Evolutionary conservation across 1,139 yeast genomes (phyloP).

Genomic region (Kurtzmaniella natalensis): DNA sequence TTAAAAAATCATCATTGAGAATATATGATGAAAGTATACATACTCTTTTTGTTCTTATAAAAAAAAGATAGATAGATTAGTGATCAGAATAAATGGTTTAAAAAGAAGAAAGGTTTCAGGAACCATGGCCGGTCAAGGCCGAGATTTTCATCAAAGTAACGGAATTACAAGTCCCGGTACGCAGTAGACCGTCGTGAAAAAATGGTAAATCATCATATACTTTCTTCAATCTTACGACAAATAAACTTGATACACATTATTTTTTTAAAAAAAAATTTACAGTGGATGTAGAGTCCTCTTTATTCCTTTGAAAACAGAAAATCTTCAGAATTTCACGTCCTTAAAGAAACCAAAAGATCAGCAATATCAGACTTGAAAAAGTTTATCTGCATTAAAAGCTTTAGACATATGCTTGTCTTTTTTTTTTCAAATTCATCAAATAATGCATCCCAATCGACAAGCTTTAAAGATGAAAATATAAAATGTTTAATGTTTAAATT

Average conservation of each 20-base stretch:
- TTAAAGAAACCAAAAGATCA: conserved; percentile 7
- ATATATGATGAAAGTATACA: conserved; percentile 5
- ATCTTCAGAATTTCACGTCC: conserved; percentile 9
- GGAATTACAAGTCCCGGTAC: conserved; percentile 70
- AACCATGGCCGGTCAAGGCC: conserved; percentile 99
- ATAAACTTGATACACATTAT: neutral
- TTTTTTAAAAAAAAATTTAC: neutral
- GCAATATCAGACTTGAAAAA: conserved; percentile 61
- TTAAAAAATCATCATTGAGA: conserved; percentile 14
- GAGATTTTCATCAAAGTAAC: conserved; percentile 81
- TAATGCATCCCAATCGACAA: conserved; percentile 15
- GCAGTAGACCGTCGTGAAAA: conserved; percentile 99
- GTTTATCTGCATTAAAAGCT: conserved; percentile 53
- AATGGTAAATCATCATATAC: conserved; percentile 92
- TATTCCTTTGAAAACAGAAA: conserved; percentile 9
- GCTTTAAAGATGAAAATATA: conserved; percentile 14
- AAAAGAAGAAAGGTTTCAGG: conserved; percentile 39
- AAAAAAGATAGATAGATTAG: conserved; percentile 5
- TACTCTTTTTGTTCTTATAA: conserved; percentile 7
- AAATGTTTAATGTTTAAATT: neutral
- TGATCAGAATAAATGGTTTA: conserved; percentile 5
- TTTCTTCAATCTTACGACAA: conserved; percentile 8
- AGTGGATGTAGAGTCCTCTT: neutral
- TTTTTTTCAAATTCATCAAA: conserved; percentile 68
- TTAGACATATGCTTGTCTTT: conserved; percentile 99